These are phyloP conservation scores for Apophysomyces ossiformis DNA, from an alignment of 371 early-diverging fungal species.

Conservation along the genomic window DNA sequence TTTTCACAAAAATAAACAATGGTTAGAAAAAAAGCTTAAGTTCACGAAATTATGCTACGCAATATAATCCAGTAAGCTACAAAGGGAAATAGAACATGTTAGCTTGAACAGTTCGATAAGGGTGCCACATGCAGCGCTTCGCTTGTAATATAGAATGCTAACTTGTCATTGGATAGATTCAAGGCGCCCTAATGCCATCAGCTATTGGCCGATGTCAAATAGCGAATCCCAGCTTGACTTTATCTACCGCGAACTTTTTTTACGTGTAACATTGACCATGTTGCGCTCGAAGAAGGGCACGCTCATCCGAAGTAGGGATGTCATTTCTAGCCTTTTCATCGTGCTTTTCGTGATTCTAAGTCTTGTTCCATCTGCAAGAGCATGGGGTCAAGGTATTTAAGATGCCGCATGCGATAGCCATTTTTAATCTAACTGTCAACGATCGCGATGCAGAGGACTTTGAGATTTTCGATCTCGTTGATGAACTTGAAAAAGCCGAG, in stretches of 20 bases:
- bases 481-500: conserved; percentile 72
- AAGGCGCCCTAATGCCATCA: too few species aligned
- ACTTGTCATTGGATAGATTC: too few species aligned
- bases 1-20: too few species aligned
- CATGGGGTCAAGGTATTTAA: conserved; percentile 4
- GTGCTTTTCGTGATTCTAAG: neutral
- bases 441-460: conserved; percentile 50
- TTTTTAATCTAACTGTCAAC: neutral
- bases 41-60: too few species aligned
- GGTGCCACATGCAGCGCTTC: too few species aligned
- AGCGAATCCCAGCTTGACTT: too few species aligned
- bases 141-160: too few species aligned
- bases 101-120: too few species aligned
- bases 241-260: neutral
- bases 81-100: too few species aligned
- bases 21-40: too few species aligned
- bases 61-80: too few species aligned
- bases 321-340: neutral
- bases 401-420: neutral
- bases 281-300: conserved; percentile 9
- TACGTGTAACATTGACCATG: conserved; percentile 6
- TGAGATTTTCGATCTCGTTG: conserved; percentile 86
- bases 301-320: conserved; percentile 1
- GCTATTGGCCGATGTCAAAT: too few species aligned
- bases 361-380: conserved; percentile 1